Conservation (phyloP, 768 basidiomycete genomes). For the Xerocomellus chrysenteron region DNA sequence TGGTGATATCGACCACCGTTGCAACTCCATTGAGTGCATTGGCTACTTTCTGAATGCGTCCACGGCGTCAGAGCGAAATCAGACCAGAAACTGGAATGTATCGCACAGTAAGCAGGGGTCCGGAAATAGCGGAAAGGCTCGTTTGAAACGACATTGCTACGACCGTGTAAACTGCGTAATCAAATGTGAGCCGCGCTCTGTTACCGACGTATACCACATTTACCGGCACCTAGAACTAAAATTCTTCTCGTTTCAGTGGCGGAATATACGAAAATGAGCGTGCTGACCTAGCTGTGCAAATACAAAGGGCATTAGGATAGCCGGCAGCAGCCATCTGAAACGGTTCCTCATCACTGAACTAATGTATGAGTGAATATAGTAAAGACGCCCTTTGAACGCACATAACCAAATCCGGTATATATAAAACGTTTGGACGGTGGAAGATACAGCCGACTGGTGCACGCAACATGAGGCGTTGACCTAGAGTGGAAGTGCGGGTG, state of each 20-base stretch:
- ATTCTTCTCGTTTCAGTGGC: conserved; percentile 1
- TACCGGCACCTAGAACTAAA: conserved; percentile 17
- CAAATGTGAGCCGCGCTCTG: conserved; percentile 2
- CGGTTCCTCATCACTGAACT: conserved; percentile 13
- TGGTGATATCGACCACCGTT: conserved; percentile 16
- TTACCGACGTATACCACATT: neutral
- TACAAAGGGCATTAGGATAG: conserved; percentile 19
- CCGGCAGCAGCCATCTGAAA: conserved; percentile 19
- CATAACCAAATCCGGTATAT: conserved; percentile 27
- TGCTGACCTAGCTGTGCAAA: conserved; percentile 16
- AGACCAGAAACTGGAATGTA: neutral
- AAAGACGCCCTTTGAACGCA: conserved; percentile 4
- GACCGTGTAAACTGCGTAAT: neutral
- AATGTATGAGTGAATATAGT: neutral
- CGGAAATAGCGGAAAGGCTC: conserved; percentile 15
- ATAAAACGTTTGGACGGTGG: conserved; percentile 24
- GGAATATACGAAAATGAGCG: neutral
- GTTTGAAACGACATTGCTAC: conserved; percentile 12
- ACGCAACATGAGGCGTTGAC: conserved; percentile 12
- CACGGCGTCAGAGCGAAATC: neutral
- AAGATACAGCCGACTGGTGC: conserved; percentile 20
- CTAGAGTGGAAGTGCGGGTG: neutral
- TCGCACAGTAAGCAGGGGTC: conserved; percentile 20
- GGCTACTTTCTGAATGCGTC: conserved; percentile 11
- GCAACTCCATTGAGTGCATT: conserved; percentile 21